Base-by-base conservation (phyloP, 2,329 filamentous ascomycete genomes). In the Sphaerulina vaccinii region DNA sequence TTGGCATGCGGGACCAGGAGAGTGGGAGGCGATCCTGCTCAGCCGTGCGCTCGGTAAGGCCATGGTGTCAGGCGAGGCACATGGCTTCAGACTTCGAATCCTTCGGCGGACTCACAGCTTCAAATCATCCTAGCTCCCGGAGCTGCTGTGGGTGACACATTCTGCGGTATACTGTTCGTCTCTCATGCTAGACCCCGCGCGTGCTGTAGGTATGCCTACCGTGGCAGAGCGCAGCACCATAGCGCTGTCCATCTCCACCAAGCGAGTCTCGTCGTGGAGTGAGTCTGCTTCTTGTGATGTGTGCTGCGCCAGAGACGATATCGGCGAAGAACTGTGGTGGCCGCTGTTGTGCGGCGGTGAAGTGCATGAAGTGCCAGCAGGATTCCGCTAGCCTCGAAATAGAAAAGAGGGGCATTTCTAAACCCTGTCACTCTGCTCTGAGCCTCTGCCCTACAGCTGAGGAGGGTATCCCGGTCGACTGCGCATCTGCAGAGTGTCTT, bases 171-270 rank as follows among this genome's bases (percentile, higher is more conserved):
- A 19, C 19, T 32, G 43, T 36, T 37, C 33, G 43, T 48, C 45
- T 40, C 23, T 21, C 45, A 27, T 48, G 21, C 43, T 35, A 21
- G 21, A 19, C 16, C 7, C 18, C 10, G 16, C 10, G 16, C 37
- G 18, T 39, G 37, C 37, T 7, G 15, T 13, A 32, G 2, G 27
- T 13, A 10, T 40, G 32, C 32, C 50, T 27, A 18, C 50, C 43
- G 50, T 42, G 45, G 49, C 42, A 52, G 47, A 40, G 43, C 50
- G 43, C 50, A 52, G 43, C 37, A 36, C 33, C 15, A 36, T 27
- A 23, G 23, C 27, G n/a, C 23, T 36, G 11, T 45, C 5, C 50
- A 42, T 36, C 37, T 19, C 19, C 15, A 36, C 21, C 36, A 29
- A 37, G 9, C 16, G 18, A 22, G 24, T 18, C 29, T 22, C 29